Evolutionary conservation across 805 yeast species (phyloP), one percentile per base, ranked within the genome.

Genomic region (Ogataea saltuana): DNA sequence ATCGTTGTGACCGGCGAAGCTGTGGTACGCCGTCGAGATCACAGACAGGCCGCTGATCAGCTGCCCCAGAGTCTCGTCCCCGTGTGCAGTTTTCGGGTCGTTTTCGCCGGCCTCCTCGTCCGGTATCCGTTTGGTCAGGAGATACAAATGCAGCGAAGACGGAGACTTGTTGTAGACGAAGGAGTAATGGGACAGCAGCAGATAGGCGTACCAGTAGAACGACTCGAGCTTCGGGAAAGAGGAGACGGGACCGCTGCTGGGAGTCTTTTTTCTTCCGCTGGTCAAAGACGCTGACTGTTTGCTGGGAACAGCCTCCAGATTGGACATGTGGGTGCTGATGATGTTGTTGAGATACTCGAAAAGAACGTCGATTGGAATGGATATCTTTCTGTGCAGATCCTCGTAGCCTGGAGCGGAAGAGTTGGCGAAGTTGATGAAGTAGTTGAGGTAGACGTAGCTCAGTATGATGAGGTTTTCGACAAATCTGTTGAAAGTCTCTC

Each of bases 271-370:
- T 25, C 26, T 42, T 12, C 31, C n/a, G 4, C 28, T 13, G 12
- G n/a, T 13, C 6, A 10, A 5, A 4, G 28, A 13, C 28, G 10
- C 29, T 4, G 10, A 11, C 3, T 15, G 19, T 20, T 21, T 33
- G 12, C 4, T n/a, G 8, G 26, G n/a, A n/a, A n/a, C 34, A 2
- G 49, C 45, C 20, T 51, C 54, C 16, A 45, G 49, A 44, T 71
- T 70, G 22, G 70, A 55, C 41, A 74, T 58, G 34, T 75, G 71
- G 18, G 74, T 66, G 45, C 61, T 62, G 23, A 71, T 62, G 12
- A 73, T 70, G 45, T 75, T 76, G 50, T 77, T 74, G 38, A 78
- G 60, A 48, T 74, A 74, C 49, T 75, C 74, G 46, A 77, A 63
- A 5, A 76, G 63, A 26, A 75, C 68, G 41, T 74, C 76, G 20